Conservation (phyloP, 495 filamentous ascomycete genomes). For the Hapsidospora chrysogenum region DNA sequence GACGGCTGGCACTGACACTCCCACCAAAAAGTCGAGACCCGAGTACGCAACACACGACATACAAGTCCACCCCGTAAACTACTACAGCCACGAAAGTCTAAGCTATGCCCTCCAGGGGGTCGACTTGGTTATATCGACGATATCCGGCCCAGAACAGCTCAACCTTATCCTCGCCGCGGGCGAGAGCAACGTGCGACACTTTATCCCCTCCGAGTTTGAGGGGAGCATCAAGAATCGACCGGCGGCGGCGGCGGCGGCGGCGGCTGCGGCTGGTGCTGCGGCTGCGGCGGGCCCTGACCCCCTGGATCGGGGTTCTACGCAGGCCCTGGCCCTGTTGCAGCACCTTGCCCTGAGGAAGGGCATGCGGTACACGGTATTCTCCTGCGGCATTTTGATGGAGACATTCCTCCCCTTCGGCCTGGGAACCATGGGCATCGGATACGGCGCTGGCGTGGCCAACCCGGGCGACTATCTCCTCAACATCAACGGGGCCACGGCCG, state of each 20-base stretch:
- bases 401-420: conserved; percentile 51
- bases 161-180: conserved; percentile 58
- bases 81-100: conserved; percentile 35
- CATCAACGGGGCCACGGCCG: conserved; percentile 34
- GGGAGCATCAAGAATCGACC: conserved; percentile 30
- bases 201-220: conserved; percentile 65
- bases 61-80: conserved; percentile 49
- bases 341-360: conserved; percentile 25
- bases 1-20: too few species aligned
- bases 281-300: too few species aligned
- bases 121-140: conserved; percentile 62
- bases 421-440: conserved; percentile 31
- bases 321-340: conserved; percentile 36
- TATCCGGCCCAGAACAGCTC: conserved; percentile 45
- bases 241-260: conserved; percentile 26
- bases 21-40: conserved; percentile 3
- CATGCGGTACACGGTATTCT: conserved; percentile 50
- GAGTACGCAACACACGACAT: conserved; percentile 25
- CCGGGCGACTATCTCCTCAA: conserved; percentile 52
- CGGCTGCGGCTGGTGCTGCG: too few species aligned
- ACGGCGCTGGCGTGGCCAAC: conserved; percentile 22
- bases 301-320: conserved; percentile 26
- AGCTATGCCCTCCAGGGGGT: conserved; percentile 46
- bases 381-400: conserved; percentile 64
- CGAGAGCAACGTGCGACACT: conserved; percentile 42